Evolutionary conservation across 139 green algal genomes (phyloP), one percentile per base, ranked within the genome.

Genomic region (Chlorella sp.): DNA sequence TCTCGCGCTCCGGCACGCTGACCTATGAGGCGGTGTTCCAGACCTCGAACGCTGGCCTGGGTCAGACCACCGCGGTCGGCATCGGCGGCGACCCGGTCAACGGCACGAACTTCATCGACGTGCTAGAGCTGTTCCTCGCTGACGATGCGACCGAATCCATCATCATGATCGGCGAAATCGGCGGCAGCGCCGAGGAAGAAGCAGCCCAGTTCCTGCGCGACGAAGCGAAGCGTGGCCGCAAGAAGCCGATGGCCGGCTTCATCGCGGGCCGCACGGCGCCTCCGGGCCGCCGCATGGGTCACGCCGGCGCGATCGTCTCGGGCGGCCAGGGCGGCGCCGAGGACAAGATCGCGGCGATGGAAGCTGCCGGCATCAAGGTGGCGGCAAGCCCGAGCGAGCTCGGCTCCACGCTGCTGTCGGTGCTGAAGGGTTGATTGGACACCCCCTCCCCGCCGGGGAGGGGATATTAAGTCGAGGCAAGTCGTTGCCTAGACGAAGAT

Each of bases 241-340:
- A n/a, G n/a, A 99, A 99, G 92, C 97, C 97, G 0, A 93, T 99
- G 0, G 97, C 99, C 6, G 96, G 92, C n/a, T 99, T 99, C 94
- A 99, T 99, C 81, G 97, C 97, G 90, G 97, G 97, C 28, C 87
- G 99, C 69, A 99, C 97, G 13, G 97, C 97, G 0, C 97, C 97
- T 2, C 97, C 97, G 0, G 97, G 97, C 1, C 91, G 97, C 30
- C 94, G 97, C 60, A 99, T 99, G 97, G 97, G 97, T 7, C 97
- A 99, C 87, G 97, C 97, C 2, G 97, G 97, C 56, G 97, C 97
- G 73, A 99, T 99, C 90, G 94, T 97, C 82, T 92, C 78, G 38
- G 78, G 78, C 74, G 60, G 62, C n/a, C n/a, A n/a, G n/a, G n/a
- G n/a, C n/a, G n/a, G n/a, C n/a, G n/a, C n/a, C n/a, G n/a, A n/a